A percentile compares a stretch with the other conserved stretches of the same genome.
These are phyloP conservation scores for Wickerhamiella kurtzmanii DNA, from an alignment of 805 yeast genomes.

Conservation along the genomic window DNA sequence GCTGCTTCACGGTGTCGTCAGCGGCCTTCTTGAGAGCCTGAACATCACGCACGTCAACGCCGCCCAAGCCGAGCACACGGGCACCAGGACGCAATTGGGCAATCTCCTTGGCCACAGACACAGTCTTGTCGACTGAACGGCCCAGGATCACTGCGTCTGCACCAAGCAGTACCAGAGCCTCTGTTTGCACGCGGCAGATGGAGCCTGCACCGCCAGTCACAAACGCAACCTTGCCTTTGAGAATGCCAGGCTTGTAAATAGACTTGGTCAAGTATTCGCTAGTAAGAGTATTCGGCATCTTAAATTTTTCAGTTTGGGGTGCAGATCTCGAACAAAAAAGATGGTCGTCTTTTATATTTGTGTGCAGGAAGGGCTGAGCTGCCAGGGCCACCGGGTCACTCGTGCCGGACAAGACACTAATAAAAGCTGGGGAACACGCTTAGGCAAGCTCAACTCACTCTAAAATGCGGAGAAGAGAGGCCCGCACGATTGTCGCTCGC, in stretches of 20 bases:
- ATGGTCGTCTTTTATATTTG: no score
- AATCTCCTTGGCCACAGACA: slow-evolving; percentile 53
- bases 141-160: slow-evolving; percentile 82
- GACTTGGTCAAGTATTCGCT: slow-evolving; percentile 18
- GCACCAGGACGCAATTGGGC: slow-evolving; percentile 42
- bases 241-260: slow-evolving; percentile 43
- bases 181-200: slow-evolving; percentile 83
- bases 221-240: slow-evolving; percentile 73
- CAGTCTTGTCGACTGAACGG: slow-evolving; percentile 55
- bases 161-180: slow-evolving; percentile 70
- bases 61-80: slow-evolving; percentile 56
- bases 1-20: slow-evolving; percentile 43
- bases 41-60: slow-evolving; percentile 66
- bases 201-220: slow-evolving; percentile 96
- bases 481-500: no score
- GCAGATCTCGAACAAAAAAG: no score
- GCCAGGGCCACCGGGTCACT: background rate
- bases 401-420: background rate
- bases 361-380: no score
- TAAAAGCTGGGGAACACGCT: background rate
- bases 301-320: background rate
- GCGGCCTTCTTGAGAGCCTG: slow-evolving; percentile 51
- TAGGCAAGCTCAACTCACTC: background rate
- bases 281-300: slow-evolving; percentile 21
- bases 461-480: background rate